Evolutionary conservation across 768 basidiomycete species (phyloP), one percentile per base, ranked within the genome.

Genomic region (Calocera viscosa): DNA sequence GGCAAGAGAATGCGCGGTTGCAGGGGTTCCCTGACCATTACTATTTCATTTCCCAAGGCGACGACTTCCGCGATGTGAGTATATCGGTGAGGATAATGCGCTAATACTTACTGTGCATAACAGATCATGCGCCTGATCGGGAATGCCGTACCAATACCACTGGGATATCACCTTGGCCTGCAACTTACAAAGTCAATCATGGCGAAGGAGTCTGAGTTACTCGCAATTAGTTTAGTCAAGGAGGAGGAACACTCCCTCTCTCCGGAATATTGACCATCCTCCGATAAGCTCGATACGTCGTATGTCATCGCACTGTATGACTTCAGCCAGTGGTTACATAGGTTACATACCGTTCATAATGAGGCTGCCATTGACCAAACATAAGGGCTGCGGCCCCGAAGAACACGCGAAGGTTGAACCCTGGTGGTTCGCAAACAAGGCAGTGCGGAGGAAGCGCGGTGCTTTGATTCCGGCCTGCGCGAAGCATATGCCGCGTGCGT

Each of bases 21-120:
- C 53, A 60, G 19, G 53, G 53, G 14, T 60, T 60, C 30, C 26
- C 53, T 2, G 53, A 60, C 30, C 14, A 10, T 19, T 60, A 28
- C 22, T 28, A 11, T 26, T 60, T 60, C 53, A 60, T 60, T 16
- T 60, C 53, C 30, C 26, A 22, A 11, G 22, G 14, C 5, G 30
- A 60, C 30, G 53, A 60, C 53, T 32, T 60, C 26, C 53, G 53
- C 14, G 53, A 60, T 60, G 53, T 60, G 30, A 60, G 53, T 60
- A 60, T 19, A 16, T 32, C 30, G 30, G 2, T 30, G 14, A 7
- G 30, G 53, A 60, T 60, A 26, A 26, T 60, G 22, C 2, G 30
- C 11, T 2, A 19, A 7, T 32, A 8, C 53, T 60, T 26, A 60
- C n/a, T n/a, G n/a, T 60, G 5, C 24, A 24, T 47, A 3, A 19